phyloP scores from a whole-genome alignment of 345 rosid species.

The Citrus australasica region DNA sequence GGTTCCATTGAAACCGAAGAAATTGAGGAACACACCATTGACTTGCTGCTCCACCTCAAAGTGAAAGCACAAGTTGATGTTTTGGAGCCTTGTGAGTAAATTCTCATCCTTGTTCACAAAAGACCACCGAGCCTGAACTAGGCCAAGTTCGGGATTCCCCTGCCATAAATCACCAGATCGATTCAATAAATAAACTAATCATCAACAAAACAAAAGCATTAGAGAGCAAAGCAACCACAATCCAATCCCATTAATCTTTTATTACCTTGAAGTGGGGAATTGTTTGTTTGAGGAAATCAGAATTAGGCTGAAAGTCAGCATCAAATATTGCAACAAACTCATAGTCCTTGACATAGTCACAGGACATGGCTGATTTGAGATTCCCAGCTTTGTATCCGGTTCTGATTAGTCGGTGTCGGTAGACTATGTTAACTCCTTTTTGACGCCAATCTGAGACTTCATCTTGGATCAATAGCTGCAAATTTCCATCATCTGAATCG shows the following conservation, averaged over 20 bases:
- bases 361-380: slow-evolving; percentile 82
- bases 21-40: slow-evolving; percentile 67
- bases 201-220: neutral
- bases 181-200: neutral
- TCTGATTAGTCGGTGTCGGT: slow-evolving; percentile 78
- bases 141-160: slow-evolving; percentile 80
- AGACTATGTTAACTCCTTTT: slow-evolving; percentile 75
- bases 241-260: neutral
- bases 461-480: slow-evolving; percentile 67
- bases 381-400: slow-evolving; percentile 96
- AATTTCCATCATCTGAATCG: slow-evolving; percentile 65
- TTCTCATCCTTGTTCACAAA: slow-evolving; percentile 94
- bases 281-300: slow-evolving; percentile 73
- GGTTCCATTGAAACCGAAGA: slow-evolving; percentile 92
- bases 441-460: slow-evolving; percentile 71
- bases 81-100: slow-evolving; percentile 81
- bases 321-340: slow-evolving; percentile 79
- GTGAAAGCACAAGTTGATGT: slow-evolving; percentile 84
- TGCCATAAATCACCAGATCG: slow-evolving; percentile 25
- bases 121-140: slow-evolving; percentile 92
- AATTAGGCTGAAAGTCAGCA: slow-evolving; percentile 84
- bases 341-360: slow-evolving; percentile 77
- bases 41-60: slow-evolving; percentile 96
- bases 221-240: neutral
- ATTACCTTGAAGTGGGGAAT: slow-evolving; percentile 81